These are phyloP conservation scores for Acanthamoeba culbertsoni DNA, from an alignment of 208 protist species.

Conservation along the genomic window DNA sequence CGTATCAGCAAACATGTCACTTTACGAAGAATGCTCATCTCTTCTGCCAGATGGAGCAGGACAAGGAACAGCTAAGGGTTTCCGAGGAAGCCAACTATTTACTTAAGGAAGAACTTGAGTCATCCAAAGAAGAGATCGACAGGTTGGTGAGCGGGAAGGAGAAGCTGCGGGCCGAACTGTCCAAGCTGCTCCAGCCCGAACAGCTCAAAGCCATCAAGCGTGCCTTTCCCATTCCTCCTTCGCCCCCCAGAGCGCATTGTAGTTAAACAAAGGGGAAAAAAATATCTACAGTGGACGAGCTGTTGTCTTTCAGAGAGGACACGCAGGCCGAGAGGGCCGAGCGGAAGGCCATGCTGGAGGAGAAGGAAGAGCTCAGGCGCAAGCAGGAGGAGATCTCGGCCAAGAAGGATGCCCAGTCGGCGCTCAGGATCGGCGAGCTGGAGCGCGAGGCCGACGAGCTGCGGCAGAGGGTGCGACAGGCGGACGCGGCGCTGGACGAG, in stretches of 20 bases:
- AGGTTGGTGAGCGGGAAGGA: not conserved
- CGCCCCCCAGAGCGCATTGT: too few relatives aligned
- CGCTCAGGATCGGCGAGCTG: not conserved
- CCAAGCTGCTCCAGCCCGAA: not conserved
- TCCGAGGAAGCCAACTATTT: not conserved
- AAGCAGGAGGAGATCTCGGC: conserved; percentile 24
- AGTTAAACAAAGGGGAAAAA: too few relatives aligned
- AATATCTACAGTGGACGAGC: not conserved
- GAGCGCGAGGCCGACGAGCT: conserved; percentile 18
- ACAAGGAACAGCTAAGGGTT: not conserved
- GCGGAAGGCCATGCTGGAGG: not conserved
- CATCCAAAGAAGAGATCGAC: not conserved
- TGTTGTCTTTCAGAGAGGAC: too few relatives aligned
- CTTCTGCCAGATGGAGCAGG: not conserved
- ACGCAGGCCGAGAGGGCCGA: not conserved
- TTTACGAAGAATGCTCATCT: not conserved
- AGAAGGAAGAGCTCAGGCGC: not conserved
- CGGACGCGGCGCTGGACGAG: not conserved
- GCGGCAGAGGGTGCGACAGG: not conserved
- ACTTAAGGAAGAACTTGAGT: not conserved
- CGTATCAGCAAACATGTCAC: not conserved
- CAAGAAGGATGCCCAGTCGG: not conserved
- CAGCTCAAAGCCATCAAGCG: not conserved
- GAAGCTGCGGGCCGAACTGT: not conserved
- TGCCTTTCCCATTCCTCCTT: too few relatives aligned